A percentile compares a stretch with the other conserved stretches of the same genome.
phyloP scores from a whole-genome alignment of 1,284 basidiomycete genomes.

The Coniophora puteana region DNA sequence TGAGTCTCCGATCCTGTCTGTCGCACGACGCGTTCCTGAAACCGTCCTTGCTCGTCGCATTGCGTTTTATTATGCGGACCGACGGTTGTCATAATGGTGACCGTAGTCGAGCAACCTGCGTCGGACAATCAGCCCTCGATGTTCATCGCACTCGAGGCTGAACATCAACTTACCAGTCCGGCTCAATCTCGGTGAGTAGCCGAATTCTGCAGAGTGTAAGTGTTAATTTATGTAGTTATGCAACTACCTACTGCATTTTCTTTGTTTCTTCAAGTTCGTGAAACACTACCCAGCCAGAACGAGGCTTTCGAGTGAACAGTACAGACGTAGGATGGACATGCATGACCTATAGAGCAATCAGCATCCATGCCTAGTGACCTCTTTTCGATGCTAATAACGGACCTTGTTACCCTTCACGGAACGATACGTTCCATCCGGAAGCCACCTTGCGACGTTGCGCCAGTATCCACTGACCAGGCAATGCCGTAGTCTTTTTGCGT shows the following conservation, averaged over 20 bases:
- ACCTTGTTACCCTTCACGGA: slow-evolving; percentile 82
- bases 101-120: slow-evolving; percentile 47
- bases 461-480: slow-evolving; percentile 94
- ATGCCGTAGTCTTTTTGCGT: slow-evolving; percentile 71
- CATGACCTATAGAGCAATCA: slow-evolving; percentile 51
- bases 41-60: not conserved
- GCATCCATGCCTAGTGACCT: not conserved
- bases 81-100: slow-evolving; percentile 35
- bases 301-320: slow-evolving; percentile 88
- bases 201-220: slow-evolving; percentile 44
- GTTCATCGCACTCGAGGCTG: not conserved
- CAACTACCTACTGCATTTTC: slow-evolving; percentile 69
- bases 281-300: slow-evolving; percentile 90
- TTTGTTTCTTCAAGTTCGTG: slow-evolving; percentile 97
- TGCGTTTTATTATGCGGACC: not conserved
- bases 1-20: slow-evolving; percentile 28
- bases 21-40: not conserved
- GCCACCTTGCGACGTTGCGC: slow-evolving; percentile 88
- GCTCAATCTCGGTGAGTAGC: slow-evolving; percentile 55
- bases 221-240: slow-evolving; percentile 8
- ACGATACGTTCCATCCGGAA: slow-evolving; percentile 86
- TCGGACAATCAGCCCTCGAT: slow-evolving; percentile 6
- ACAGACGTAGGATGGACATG: slow-evolving; percentile 94
- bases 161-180: slow-evolving; percentile 44
- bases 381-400: slow-evolving; percentile 22